Conservation (phyloP, 371 early-diverging fungal species). For the Batkoa obscura region DNA sequence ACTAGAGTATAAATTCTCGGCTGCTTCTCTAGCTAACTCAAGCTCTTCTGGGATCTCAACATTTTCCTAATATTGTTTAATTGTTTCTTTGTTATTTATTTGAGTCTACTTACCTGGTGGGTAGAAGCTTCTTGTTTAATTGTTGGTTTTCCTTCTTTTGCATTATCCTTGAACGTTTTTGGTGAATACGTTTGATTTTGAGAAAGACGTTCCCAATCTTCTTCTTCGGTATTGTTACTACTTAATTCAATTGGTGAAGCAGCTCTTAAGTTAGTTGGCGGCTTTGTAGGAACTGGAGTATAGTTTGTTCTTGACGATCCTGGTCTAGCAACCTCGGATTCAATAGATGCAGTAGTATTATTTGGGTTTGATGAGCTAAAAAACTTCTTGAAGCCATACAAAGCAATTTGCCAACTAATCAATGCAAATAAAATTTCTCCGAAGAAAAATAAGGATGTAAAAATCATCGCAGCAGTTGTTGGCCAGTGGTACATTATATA, state of each 20-base stretch:
- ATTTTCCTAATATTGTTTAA: too few species aligned
- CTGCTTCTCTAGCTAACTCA: too few species aligned
- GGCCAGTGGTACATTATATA: constrained; percentile 2
- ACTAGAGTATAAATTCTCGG: too few species aligned
- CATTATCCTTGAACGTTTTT: too few species aligned
- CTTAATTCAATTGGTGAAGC: background rate
- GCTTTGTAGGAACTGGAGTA: background rate
- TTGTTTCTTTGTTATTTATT: too few species aligned
- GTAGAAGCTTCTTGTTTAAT: too few species aligned
- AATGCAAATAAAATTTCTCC: background rate
- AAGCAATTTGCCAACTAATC: background rate
- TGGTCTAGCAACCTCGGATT: background rate
- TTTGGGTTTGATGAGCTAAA: background rate
- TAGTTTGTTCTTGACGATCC: background rate
- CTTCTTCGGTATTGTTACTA: constrained; percentile 1
- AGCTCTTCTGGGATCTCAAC: too few species aligned
- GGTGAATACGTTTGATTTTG: background rate
- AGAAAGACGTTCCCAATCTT: constrained; percentile 2
- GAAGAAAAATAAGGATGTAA: constrained; percentile 1
- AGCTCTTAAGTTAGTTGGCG: background rate
- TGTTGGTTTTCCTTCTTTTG: too few species aligned
- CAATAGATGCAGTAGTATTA: background rate
- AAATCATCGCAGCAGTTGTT: background rate
- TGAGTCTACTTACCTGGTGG: too few species aligned
- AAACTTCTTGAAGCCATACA: background rate